Evolutionary conservation across 345 rosid genomes (phyloP).

Genomic region (Linum tenue): DNA sequence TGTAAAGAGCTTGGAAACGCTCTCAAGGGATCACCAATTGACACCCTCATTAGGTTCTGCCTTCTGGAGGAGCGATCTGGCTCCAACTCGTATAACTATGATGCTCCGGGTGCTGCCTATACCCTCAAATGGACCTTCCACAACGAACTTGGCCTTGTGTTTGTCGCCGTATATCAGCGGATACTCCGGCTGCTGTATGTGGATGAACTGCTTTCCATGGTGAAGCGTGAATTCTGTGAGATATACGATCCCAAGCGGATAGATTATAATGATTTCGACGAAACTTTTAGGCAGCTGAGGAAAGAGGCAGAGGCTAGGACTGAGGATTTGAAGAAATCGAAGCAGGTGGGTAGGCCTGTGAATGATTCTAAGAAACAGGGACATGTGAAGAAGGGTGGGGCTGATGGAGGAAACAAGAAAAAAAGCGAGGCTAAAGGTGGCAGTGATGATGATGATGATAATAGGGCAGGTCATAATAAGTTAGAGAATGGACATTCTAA

Average conservation of each 20-base stretch:
- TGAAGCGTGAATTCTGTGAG: constrained; percentile 60
- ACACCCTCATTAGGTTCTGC: constrained; percentile 79
- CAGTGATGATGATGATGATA: constrained; percentile 33
- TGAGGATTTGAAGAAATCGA: constrained; percentile 71
- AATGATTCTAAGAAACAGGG: constrained; percentile 51
- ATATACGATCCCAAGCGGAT: constrained; percentile 69
- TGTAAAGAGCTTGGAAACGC: constrained; percentile 93
- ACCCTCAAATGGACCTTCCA: constrained; percentile 97
- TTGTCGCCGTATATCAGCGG: constrained; percentile 92
- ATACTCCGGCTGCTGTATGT: constrained; percentile 83
- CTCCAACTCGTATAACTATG: constrained; percentile 55
- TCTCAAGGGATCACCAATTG: constrained; percentile 82
- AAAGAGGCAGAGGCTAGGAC: constrained; percentile 83
- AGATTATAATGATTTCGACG: constrained; percentile 60
- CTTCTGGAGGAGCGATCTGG: constrained; percentile 98
- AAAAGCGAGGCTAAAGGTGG: constrained; percentile 40
- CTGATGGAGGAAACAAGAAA: constrained; percentile 52
- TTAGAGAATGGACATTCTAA: constrained; percentile 60
- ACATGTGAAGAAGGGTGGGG: constrained; percentile 43
- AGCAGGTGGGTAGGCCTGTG: constrained; percentile 45
- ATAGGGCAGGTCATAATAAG: constrained; percentile 26
- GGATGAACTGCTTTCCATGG: constrained; percentile 75
- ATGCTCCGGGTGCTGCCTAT: constrained; percentile 71
- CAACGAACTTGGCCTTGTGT: constrained; percentile 89
- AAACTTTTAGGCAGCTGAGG: constrained; percentile 85